Conservation (phyloP, 805 yeast species). For the Metschnikowia dekortorum region DNA sequence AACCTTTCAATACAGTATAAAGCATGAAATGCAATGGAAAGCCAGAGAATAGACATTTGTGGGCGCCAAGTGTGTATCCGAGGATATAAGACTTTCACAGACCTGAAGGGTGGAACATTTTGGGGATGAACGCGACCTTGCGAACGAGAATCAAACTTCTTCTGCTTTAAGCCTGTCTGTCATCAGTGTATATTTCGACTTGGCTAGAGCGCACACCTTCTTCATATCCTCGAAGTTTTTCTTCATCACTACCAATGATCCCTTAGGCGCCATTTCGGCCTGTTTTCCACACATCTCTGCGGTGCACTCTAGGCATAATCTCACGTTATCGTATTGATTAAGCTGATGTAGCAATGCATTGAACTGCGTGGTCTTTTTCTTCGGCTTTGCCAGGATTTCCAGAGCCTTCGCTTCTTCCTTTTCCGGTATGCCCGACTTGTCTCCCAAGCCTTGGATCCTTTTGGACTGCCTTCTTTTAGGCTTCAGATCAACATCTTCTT, state of each 20-base stretch:
- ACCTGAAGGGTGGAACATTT: too few species aligned
- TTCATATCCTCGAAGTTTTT: slow-evolving; percentile 20
- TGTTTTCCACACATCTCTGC: slow-evolving; percentile 18
- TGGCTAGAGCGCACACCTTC: slow-evolving; percentile 18
- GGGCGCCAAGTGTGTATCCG: too few species aligned
- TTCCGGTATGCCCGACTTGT: slow-evolving; percentile 4
- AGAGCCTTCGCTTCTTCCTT: neutral
- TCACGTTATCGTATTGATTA: slow-evolving; percentile 22
- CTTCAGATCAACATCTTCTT: slow-evolving; percentile 2
- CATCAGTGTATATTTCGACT: slow-evolving; percentile 9
- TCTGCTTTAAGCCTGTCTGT: neutral
- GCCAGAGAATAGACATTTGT: too few species aligned
- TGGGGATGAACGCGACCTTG: too few species aligned
- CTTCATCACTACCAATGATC: slow-evolving; percentile 21
- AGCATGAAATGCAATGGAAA: too few species aligned
- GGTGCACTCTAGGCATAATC: slow-evolving; percentile 31
- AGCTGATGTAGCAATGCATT: slow-evolving; percentile 22
- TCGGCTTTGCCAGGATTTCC: neutral
- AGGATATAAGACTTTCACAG: too few species aligned
- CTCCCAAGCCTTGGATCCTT: slow-evolving; percentile 4
- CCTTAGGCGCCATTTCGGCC: slow-evolving; percentile 19
- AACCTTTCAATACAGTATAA: too few species aligned
- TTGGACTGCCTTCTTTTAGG: slow-evolving; percentile 8
- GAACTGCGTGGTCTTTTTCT: slow-evolving; percentile 15
- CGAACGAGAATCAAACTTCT: neutral